Evolutionary conservation across 2,329 filamentous ascomycete genomes (phyloP), one percentile per base, ranked within the genome.

Genomic region (Chaetomium olivaceum): DNA sequence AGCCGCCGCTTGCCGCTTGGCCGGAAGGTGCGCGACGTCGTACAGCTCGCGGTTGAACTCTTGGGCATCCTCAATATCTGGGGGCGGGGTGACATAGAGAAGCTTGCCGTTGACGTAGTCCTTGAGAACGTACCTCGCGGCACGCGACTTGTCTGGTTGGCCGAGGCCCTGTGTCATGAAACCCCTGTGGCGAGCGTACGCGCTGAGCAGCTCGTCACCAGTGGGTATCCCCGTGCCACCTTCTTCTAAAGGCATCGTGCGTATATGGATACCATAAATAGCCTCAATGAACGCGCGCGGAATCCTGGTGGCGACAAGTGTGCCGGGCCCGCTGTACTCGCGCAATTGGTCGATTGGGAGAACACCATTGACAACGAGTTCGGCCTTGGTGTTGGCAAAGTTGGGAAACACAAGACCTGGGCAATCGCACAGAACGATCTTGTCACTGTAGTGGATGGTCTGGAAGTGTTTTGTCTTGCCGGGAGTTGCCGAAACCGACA

Each of bases 391-490:
- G 55, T 89, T 93, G 64, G 95, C 94, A 73, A 98, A 99, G 80
- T 98, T 98, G 73, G 95, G 93, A 77, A 99, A 98, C 1, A 99
- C 96, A 23, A 99, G 89, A 89, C 95, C 95, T 11, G 95, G 95
- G 75, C 95, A 99, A 88, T 99, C 95, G 79, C 95, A 98, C 7
- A 99, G 86, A 56, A 98, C 86, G 68, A 99, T 92, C 66, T 89
- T 87, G 0, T 95, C 91, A 66, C 91, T 95, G 36, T 99, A 87
- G 76, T 97, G 93, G 66, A 99, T 95, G 1, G 95, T 99, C 78
- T 99, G 95, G 81, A 99, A 99, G 75, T 99, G 95, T 82, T 99
- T 99, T 16, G 95, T 99, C 81, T 99, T 99, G 76, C 95, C 95
- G 4, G 95, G 95, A 1, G 95, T 99, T 16, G 94, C 90, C 19